Percentiles rank a stretch among this genome's conserved stretches.
Conservation (phyloP, 108 stramenopile genomes). For the Discostella stelligeroides region DNA sequence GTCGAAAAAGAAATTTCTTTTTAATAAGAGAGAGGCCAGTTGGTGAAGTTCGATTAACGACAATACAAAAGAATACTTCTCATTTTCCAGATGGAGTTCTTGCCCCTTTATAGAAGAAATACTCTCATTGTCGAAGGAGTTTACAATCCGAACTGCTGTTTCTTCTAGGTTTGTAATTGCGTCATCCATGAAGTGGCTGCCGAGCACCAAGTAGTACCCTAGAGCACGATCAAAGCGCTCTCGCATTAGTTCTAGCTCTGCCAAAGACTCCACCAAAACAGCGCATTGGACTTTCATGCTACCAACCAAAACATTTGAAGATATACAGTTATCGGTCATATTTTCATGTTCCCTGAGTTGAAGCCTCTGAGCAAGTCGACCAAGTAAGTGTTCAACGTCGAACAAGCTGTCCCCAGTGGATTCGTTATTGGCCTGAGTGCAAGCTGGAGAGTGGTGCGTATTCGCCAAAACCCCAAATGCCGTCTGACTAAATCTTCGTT, state of each 20-base stretch:
- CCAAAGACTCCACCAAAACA: conserved; percentile 60
- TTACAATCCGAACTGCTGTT: conserved; percentile 51
- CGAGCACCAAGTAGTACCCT: conserved; percentile 66
- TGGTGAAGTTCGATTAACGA: conserved; percentile 69
- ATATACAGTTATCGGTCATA: neutral
- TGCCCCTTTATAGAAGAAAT: conserved; percentile 12
- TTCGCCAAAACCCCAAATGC: conserved; percentile 42
- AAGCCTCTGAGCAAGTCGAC: conserved; percentile 20
- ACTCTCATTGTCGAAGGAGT: conserved; percentile 7
- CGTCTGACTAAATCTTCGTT: conserved; percentile 48
- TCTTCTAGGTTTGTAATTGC: conserved; percentile 47
- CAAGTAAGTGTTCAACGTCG: conserved; percentile 31
- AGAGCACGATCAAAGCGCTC: conserved; percentile 65
- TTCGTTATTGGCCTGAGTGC: conserved; percentile 43
- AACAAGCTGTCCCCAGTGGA: conserved; percentile 44
- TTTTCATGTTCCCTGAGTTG: conserved; percentile 8
- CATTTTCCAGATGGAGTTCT: conserved; percentile 3
- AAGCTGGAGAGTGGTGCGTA: conserved; percentile 17
- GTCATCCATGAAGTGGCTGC: conserved; percentile 42
- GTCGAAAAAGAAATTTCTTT: conserved; percentile 47
- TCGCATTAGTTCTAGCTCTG: conserved; percentile 74
- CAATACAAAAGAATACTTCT: conserved; percentile 58
- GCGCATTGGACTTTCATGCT: conserved; percentile 13
- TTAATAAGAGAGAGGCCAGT: conserved; percentile 62
- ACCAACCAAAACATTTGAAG: conserved; percentile 29